Evolutionary conservation across 116 monocot species (phyloP), one percentile per base, ranked within the genome.

Genomic region (Phalaenopsis hybrid): DNA sequence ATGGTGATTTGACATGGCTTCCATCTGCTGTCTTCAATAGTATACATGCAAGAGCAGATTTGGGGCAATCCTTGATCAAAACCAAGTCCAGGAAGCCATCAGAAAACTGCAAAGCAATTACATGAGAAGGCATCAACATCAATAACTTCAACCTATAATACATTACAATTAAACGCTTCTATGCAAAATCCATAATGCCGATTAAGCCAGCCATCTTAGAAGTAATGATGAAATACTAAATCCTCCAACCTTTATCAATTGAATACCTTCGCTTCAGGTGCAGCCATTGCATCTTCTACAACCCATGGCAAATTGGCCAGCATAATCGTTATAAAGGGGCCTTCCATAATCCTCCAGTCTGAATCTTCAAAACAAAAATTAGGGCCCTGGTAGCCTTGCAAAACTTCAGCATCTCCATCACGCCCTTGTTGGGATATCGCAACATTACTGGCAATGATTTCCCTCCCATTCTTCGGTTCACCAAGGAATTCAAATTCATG

Each of bases 221-320:
- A 50, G 10, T 50, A 50, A 50, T 9, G 11, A 9, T 50, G 10
- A 9, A 50, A 50, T 50, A 1, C 50, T 9, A 50, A 10, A 50
- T 50, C 12, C 50, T 50, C 50, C 8, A 31, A 28, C 2, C 20
- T 6, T 3, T 68, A 23, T 23, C 8, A 81, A 6, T 72, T 15
- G 5, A 72, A 72, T 72, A 94, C 96, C 94, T 96, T 91, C 13
- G 96, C 96, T 61, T 89, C 85, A 77, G 94, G 94, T 17, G 96
- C 96, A 34, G 88, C 76, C 89, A 85, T 92, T 69, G 83, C 52
- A 75, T 86, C 85, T 80, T 85, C 79, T 79, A 57, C 81, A 50
- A 87, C 83, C 96, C 96, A 96, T 48, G 92, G 92, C 11, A 96
- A 92, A 78, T 96, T 96, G 79, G 90, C 91, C 45, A 94, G 78